These are phyloP conservation scores for Lasiosphaeria hispida DNA, from an alignment of 495 filamentous ascomycete genomes.

Conservation along the genomic window DNA sequence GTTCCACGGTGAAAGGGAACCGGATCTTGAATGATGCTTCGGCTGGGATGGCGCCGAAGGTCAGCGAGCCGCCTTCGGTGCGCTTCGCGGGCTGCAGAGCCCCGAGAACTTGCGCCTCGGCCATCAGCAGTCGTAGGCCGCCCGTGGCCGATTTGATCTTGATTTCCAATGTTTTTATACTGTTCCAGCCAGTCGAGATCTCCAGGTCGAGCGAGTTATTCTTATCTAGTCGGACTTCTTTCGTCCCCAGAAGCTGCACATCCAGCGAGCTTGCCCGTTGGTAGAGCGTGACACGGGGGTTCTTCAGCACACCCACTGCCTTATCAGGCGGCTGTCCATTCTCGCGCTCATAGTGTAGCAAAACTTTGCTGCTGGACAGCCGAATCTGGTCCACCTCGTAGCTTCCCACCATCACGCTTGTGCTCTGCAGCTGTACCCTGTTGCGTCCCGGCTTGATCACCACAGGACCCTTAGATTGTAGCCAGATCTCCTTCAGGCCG, in stretches of 20 bases:
- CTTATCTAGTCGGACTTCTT: constrained; percentile 69
- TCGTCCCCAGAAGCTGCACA: constrained; percentile 45
- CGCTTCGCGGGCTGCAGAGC: constrained; percentile 56
- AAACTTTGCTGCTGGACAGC: constrained; percentile 64
- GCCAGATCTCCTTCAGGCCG: constrained; percentile 61
- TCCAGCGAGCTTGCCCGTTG: constrained; percentile 49
- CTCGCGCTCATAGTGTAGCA: constrained; percentile 61
- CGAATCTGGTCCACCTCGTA: constrained; percentile 75
- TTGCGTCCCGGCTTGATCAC: constrained; percentile 55
- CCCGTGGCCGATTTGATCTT: constrained; percentile 79
- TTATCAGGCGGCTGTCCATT: constrained; percentile 40
- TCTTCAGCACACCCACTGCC: constrained; percentile 38
- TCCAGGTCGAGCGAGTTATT: constrained; percentile 73
- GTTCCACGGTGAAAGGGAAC: constrained; percentile 85
- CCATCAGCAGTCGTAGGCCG: constrained; percentile 77
- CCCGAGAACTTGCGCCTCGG: constrained; percentile 60
- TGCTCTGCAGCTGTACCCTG: constrained; percentile 49
- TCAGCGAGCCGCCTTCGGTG: constrained; percentile 63
- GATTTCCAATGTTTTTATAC: constrained; percentile 64
- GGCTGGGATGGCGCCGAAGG: constrained; percentile 53
- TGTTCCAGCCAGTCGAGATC: constrained; percentile 73
- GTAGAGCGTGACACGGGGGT: constrained; percentile 45
- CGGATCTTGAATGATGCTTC: constrained; percentile 54
- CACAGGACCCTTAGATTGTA: constrained; percentile 47
- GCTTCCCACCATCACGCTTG: constrained; percentile 65